Evolutionary conservation across 2,329 filamentous ascomycete species (phyloP).

Genomic region (Boeremia exigua): DNA sequence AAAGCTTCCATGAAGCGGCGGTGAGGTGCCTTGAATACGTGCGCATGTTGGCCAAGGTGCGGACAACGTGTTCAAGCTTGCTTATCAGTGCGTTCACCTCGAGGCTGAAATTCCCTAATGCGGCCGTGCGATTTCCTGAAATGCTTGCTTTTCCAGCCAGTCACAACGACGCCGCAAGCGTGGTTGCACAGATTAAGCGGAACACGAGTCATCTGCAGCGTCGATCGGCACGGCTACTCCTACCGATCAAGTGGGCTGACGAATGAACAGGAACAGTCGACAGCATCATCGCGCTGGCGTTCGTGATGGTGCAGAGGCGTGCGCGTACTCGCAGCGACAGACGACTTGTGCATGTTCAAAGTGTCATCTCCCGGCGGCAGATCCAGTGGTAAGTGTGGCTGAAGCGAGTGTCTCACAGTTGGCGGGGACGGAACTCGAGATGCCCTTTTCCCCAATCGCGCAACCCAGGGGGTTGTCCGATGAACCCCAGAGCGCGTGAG

Average conservation of each 20-base stretch:
- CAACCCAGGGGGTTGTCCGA: constrained; percentile 9
- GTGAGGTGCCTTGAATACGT: constrained; percentile 72
- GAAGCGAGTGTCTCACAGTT: constrained; percentile 31
- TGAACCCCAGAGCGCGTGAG: constrained; percentile 20
- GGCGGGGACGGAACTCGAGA: constrained; percentile 17
- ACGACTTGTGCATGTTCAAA: constrained; percentile 35
- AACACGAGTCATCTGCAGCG: constrained; percentile 20
- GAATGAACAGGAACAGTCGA: constrained; percentile 64
- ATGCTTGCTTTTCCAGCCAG: constrained; percentile 19
- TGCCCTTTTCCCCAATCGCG: constrained; percentile 5
- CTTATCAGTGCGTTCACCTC: constrained; percentile 60
- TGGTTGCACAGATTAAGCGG: constrained; percentile 21
- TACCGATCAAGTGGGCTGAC: constrained; percentile 25
- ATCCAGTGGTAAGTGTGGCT: constrained; percentile 64
- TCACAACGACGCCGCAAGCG: constrained; percentile 10
- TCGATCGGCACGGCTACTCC: constrained; percentile 21
- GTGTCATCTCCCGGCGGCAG: constrained; percentile 66
- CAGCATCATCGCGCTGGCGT: constrained; percentile 70
- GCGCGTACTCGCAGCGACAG: constrained; percentile 50
- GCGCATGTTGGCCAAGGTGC: constrained; percentile 62
- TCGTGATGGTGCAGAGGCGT: constrained; percentile 66
- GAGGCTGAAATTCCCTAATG: constrained; percentile 11
- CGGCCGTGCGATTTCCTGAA: constrained; percentile 19
- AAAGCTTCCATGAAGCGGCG: constrained; percentile 78
- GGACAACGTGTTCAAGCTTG: constrained; percentile 65